phyloP scores from a whole-genome alignment of 179 eudicot genomes.

The Pouteria campechiana region DNA sequence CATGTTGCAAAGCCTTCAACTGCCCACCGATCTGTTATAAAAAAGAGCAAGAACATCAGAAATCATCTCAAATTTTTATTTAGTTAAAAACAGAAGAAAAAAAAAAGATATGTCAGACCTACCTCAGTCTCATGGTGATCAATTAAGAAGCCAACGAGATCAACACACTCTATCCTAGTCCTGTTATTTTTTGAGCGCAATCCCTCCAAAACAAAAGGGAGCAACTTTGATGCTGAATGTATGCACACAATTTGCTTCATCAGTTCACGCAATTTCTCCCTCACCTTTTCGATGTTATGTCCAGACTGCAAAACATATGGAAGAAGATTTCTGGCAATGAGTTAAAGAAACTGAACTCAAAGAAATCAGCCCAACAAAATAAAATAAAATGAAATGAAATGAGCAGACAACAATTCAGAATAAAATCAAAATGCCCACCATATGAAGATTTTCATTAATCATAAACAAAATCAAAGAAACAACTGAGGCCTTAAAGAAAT shows the following conservation, averaged over 20 bases:
- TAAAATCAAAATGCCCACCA: no score
- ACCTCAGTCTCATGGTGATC: constrained; percentile 85
- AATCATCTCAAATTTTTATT: not conserved
- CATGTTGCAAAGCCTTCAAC: constrained; percentile 82
- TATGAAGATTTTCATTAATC: no score
- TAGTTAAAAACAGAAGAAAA: not conserved
- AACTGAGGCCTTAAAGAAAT: no score
- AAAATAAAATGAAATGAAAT: no score
- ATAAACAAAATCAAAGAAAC: no score
- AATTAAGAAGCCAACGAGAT: constrained; percentile 76
- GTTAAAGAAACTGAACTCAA: no score
- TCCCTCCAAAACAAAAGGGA: constrained; percentile 84
- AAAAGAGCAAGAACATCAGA: not conserved
- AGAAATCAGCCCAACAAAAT: no score
- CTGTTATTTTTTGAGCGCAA: constrained; percentile 85
- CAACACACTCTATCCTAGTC: constrained; percentile 78
- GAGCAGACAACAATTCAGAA: no score
- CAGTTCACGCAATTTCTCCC: constrained; percentile 86
- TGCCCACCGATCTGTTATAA: constrained; percentile 62
- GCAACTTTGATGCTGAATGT: constrained; percentile 74
- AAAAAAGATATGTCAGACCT: not conserved
- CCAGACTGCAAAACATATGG: constrained; percentile 58
- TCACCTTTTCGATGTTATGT: constrained; percentile 87
- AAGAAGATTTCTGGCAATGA: no score
- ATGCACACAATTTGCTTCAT: constrained; percentile 52